Base-by-base conservation (phyloP, 306 rosid genomes). In the Alnus rubra region DNA sequence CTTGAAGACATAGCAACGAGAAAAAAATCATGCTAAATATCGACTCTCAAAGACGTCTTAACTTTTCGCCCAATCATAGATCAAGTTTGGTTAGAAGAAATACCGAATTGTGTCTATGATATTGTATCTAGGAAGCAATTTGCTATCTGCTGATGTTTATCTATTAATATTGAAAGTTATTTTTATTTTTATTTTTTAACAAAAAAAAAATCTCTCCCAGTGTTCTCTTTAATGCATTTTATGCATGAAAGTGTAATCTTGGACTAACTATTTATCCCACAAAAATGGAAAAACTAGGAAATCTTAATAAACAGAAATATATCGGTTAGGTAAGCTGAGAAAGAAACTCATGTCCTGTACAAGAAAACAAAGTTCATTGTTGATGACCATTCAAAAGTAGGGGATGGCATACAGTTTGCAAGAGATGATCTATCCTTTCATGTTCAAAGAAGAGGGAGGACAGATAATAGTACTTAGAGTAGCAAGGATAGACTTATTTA, bases 401-500 rank as follows among this genome's bases (percentile, higher is more conserved):
- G 28, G 28, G 69, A 80, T 53, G 45, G 71, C 28, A 56, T 37
- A 50, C 72, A 23, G 28, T 23, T 23, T 23, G 28, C 28, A 23
- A 23, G 28, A 0, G 28, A 23, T 23, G 28, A 23, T 23, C 28
- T 23, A 23, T 23, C 28, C 28, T 23, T 23, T 23, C 28, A 23
- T 23, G 28, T 78, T 71, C 53, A 72, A 81, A 18, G 56, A 60
- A 23, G 80, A 75, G 58, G 9, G 28, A 23, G 28, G 28, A 74
- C 37, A 52, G 50, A 67, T 55, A 72, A 55, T 71, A 64, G n/a
- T 73, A 58, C 65, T 23, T 23, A 23, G 28, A 23, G 28, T 0
- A 23, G 28, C 28, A 23, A 23, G 28, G 28, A 23, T 23, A 23
- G 28, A 37, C 42, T 44, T 39, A 71, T 73, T 84, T 74, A 77